These are phyloP conservation scores for Kuraishia cidri DNA, from an alignment of 805 yeast genomes.

Conservation along the genomic window DNA sequence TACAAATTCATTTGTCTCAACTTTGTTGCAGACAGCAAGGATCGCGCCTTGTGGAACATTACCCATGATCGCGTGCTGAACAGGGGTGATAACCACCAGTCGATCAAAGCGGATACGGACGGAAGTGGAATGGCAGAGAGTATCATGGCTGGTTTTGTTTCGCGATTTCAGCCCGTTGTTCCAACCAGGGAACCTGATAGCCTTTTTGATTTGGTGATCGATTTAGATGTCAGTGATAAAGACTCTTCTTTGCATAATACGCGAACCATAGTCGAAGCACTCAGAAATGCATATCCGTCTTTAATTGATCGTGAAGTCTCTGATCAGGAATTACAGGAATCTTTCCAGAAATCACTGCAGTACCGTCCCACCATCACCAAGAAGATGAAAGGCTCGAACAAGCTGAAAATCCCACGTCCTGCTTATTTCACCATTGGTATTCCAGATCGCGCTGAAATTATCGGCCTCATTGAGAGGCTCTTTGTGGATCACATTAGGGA, in stretches of 20 bases:
- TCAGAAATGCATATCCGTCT: slow-evolving; percentile 25
- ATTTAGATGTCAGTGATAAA: slow-evolving; percentile 33
- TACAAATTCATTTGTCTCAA: slow-evolving; percentile 61
- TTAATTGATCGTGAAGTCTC: slow-evolving; percentile 32
- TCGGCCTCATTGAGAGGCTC: slow-evolving; percentile 9
- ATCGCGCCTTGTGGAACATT: slow-evolving; percentile 30
- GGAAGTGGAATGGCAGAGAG: slow-evolving; percentile 40
- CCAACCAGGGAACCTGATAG: slow-evolving; percentile 45
- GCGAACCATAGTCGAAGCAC: background rate
- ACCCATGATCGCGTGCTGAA: slow-evolving; percentile 51
- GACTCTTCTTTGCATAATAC: slow-evolving; percentile 30
- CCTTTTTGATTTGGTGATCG: slow-evolving; percentile 55
- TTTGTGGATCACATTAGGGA: slow-evolving; percentile 5
- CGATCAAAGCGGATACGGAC: slow-evolving; percentile 46
- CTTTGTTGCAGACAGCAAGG: slow-evolving; percentile 33
- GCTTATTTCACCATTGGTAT: slow-evolving; percentile 38
- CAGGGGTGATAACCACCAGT: slow-evolving; percentile 87
- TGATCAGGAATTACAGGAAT: slow-evolving; percentile 27
- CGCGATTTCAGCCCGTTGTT: slow-evolving; percentile 56
- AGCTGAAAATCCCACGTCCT: slow-evolving; percentile 16
- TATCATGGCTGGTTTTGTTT: slow-evolving; percentile 69
- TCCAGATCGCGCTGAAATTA: slow-evolving; percentile 1
- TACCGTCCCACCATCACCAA: slow-evolving; percentile 46
- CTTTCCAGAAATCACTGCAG: slow-evolving; percentile 41
- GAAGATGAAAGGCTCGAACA: slow-evolving; percentile 10